Base-by-base conservation (phyloP, 805 yeast genomes). In the Kodamaea hsintzibuensis region DNA sequence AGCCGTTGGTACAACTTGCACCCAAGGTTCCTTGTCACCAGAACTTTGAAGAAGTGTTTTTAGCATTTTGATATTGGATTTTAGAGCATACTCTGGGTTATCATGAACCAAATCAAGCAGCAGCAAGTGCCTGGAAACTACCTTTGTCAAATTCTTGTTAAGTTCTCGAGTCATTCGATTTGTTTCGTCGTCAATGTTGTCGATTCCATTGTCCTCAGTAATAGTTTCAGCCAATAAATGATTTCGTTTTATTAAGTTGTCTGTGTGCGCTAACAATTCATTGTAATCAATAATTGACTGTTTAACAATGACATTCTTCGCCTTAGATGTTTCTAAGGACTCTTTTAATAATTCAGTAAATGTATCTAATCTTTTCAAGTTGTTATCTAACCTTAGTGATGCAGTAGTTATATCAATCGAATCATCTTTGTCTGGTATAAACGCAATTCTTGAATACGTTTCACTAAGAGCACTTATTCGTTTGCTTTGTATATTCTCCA, bases 331-430 rank as follows among this genome's bases (percentile, higher is more conserved):
- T 16, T 22, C 16, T 10, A 19, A 5, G 2, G 14, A 22, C 6
- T 44, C n/a, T 16, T 19, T 8, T 16, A 39, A 30, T 12, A 22
- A 35, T n/a, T 47, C 49, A 14, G 40, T n/a, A 16, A 48, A 27
- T 16, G 35, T 2, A 10, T 39, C 14, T 17, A 47, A 52, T n/a
- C 53, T 18, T 13, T 19, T 40, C 13, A 56, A 35, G 37, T 42
- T 50, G 22, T 44, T 37, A 12, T 46, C 44, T n/a, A 56, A 14
- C 14, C 33, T 39, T 12, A 30, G 42, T 2, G 67, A 62, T 2
- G 74, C 66, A 10, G 64, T 54, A 13, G 71, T 69, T 13, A 63
- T 60, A 5, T 63, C 64, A 17, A 70, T 63, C 14, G 65, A 66
- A 38, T 69, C 74, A 49, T 63, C 65, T 53, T 67, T 68, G 38